phyloP scores from a whole-genome alignment of 106 monocot genomes.

The Acanthochlamys bracteata region DNA sequence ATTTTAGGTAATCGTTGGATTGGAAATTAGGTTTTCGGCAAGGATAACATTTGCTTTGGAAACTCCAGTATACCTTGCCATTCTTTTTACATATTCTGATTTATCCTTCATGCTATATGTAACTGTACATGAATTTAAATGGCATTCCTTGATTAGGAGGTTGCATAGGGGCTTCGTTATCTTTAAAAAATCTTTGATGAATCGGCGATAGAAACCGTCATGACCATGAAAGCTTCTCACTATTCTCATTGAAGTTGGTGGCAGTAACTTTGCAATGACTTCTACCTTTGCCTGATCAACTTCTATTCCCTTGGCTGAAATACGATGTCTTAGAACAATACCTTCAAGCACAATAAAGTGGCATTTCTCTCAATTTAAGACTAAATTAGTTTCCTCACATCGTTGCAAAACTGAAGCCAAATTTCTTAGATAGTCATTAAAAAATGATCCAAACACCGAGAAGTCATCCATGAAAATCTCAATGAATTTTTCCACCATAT shows the following conservation, averaged over 20 bases:
- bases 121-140: too few relatives aligned
- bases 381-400: conserved; percentile 2
- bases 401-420: background rate
- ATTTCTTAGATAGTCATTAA: background rate
- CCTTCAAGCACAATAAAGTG: background rate
- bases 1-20: background rate
- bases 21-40: background rate
- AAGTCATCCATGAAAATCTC: conserved; percentile 11
- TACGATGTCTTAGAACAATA: too few relatives aligned
- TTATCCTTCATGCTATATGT: too few relatives aligned
- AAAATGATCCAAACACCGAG: background rate
- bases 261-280: background rate
- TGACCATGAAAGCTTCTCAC: background rate
- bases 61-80: too few relatives aligned
- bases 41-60: too few relatives aligned
- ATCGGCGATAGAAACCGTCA: background rate
- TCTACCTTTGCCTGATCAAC: too few relatives aligned
- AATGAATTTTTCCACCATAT: conserved; percentile 3
- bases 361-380: background rate
- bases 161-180: too few relatives aligned
- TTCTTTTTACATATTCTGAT: too few relatives aligned
- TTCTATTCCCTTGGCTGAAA: too few relatives aligned
- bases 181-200: background rate
- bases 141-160: too few relatives aligned
- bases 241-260: background rate